Base-by-base conservation (phyloP, 768 basidiomycete genomes). In the Termitomyces sp. region DNA sequence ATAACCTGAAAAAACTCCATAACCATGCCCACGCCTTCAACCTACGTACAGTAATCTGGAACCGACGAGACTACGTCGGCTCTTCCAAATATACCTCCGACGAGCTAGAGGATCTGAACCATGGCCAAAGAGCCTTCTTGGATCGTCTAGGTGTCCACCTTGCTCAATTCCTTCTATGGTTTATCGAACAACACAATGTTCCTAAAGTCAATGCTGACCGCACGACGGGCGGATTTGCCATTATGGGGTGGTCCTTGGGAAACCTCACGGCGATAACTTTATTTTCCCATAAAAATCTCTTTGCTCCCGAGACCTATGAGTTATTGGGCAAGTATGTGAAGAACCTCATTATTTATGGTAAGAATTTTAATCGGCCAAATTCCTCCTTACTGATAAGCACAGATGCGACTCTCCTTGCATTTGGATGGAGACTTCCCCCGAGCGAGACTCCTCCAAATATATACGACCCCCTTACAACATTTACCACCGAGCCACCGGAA, bases 231-330 rank as follows among this genome's bases (percentile, higher is more conserved):
- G 79, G 79, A 2, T 58, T 79, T 14, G 68, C 71, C 5, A 45
- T 78, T 12, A 58, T 76, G 65, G 77, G 77, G 17, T 80, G 78
- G 78, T 77, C 77, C 10, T 63, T 73, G 42, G 79, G 77, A 0
- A 66, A 59, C 20, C 62, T 69, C n/a, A 69, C 69, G 4, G 51
- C 65, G 4, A 66, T 76, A 32, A 38, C 73, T 25, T 52, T 77
- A 8, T 67, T 78, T 25, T 68, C 66, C 0, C 61, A 72, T 42
- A 66, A 65, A 1, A 36, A 56, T 2, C 53, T 69, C 29, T 60
- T 79, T 34, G 56, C 68, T 1, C 12, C 46, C n/a, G 67, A 65
- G 31, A 8, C 65, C 2, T 70, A 73, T 47, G 56, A 62, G 17
- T 34, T 63, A 2, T 52, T 79, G 4, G 70, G 69, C 61, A 64